Evolutionary conservation across 176 grass and related monocot species (phyloP).

Genomic region (Cenchrus fungigraminus): DNA sequence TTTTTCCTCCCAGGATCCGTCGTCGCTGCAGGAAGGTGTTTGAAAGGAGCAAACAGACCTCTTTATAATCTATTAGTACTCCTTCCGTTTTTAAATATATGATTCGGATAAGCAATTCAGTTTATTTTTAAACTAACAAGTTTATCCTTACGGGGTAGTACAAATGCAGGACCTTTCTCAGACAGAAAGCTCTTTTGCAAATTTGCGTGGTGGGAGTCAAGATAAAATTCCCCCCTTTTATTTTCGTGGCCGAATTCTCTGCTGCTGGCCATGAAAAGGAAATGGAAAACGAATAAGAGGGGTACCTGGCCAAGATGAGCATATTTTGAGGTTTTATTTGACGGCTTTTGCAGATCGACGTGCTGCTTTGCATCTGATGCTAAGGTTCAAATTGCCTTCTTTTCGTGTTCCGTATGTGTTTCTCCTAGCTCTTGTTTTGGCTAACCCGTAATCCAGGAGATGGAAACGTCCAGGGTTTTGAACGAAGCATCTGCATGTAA

Average conservation of each 20-base stretch:
- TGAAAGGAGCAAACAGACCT: no score
- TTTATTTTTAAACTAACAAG: no score
- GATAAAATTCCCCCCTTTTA: slow-evolving; percentile 37
- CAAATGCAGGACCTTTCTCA: slow-evolving; percentile 21
- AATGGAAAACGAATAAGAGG: slow-evolving; percentile 24
- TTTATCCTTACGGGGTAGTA: no score
- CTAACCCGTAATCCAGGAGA: slow-evolving; percentile 27
- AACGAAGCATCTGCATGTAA: background rate
- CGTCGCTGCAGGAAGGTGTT: no score
- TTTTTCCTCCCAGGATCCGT: no score
- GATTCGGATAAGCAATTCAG: no score
- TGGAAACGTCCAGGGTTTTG: background rate
- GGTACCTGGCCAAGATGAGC: slow-evolving; percentile 24
- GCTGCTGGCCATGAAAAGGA: background rate
- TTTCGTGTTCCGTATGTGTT: slow-evolving; percentile 31
- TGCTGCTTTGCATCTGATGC: slow-evolving; percentile 55
- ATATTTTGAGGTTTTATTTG: slow-evolving; percentile 11
- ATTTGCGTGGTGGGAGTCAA: slow-evolving; percentile 50
- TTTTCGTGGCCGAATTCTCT: background rate
- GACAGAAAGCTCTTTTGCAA: slow-evolving; percentile 61
- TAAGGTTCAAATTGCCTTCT: slow-evolving; percentile 14
- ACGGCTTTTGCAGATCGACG: slow-evolving; percentile 17
- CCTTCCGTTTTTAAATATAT: no score
- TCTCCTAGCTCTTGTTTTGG: background rate
- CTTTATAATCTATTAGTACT: no score